phyloP scores from a whole-genome alignment of 2,329 filamentous ascomycete genomes.

The Colletotrichum brevisporum region DNA sequence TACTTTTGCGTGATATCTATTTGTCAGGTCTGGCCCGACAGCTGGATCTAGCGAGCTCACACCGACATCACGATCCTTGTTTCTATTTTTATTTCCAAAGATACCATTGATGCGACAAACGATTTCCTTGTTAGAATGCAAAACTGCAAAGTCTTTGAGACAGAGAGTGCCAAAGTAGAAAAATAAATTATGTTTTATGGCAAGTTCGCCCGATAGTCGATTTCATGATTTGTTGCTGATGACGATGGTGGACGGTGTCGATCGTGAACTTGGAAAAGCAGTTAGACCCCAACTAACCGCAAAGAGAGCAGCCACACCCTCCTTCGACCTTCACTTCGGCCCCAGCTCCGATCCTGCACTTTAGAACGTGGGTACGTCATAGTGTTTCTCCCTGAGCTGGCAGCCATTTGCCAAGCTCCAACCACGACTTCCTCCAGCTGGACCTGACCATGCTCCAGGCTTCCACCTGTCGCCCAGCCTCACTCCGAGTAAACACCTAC shows the following conservation, averaged over 20 bases:
- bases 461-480: background rate
- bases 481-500: slow-evolving; percentile 3
- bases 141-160: background rate
- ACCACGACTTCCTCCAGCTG: background rate
- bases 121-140: background rate
- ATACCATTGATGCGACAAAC: slow-evolving; percentile 31
- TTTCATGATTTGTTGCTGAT: background rate
- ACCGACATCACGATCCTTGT: slow-evolving; percentile 22
- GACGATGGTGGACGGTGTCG: background rate
- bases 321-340: background rate
- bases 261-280: background rate
- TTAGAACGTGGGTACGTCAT: slow-evolving; percentile 35
- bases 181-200: background rate
- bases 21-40: slow-evolving; percentile 14
- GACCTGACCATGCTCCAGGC: slow-evolving; percentile 13
- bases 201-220: too few relatives aligned
- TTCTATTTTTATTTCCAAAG: slow-evolving; percentile 9
- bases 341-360: slow-evolving; percentile 12
- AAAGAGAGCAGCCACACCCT: too few relatives aligned
- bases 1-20: slow-evolving; percentile 4
- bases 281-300: too few relatives aligned
- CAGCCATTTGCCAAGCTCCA: slow-evolving; percentile 16
- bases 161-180: background rate
- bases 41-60: slow-evolving; percentile 15
- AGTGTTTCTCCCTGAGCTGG: slow-evolving; percentile 33